Conservation (phyloP, 1,284 basidiomycete species). For the Rhodofomes roseus region DNA sequence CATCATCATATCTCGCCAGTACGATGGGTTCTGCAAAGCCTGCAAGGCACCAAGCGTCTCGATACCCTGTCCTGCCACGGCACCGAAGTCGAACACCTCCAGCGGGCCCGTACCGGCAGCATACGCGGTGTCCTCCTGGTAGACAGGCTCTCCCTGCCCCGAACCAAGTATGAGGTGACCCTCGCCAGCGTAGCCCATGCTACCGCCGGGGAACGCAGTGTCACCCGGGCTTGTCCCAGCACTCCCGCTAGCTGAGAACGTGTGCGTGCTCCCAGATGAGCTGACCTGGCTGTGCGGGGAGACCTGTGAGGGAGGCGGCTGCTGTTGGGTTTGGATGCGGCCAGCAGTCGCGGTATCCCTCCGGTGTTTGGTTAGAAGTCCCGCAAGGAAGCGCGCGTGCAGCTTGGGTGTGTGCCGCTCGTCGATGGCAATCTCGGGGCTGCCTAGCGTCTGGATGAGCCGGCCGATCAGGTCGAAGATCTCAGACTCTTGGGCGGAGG, state of each 20-base stretch:
- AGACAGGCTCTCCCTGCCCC: constrained; percentile 16
- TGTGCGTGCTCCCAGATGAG: not conserved
- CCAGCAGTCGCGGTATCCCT: constrained; percentile 53
- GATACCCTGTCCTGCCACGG: constrained; percentile 10
- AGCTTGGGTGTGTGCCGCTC: constrained; percentile 78
- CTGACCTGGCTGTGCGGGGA: constrained; percentile 13
- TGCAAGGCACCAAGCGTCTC: constrained; percentile 66
- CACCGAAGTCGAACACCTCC: constrained; percentile 21
- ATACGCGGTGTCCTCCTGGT: constrained; percentile 21
- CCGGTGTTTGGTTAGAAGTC: constrained; percentile 62
- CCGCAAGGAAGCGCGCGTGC: constrained; percentile 75
- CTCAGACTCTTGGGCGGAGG: constrained; percentile 58
- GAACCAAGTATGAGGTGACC: not conserved
- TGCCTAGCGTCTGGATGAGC: constrained; percentile 68
- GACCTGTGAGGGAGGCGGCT: constrained; percentile 22
- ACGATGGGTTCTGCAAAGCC: constrained; percentile 63
- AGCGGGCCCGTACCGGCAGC: constrained; percentile 15
- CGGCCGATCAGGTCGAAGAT: constrained; percentile 70
- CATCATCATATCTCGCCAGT: constrained; percentile 80
- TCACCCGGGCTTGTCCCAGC: constrained; percentile 1
- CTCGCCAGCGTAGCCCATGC: not conserved
- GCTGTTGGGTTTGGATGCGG: constrained; percentile 43
- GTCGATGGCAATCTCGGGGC: constrained; percentile 75
- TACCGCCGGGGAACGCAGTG: not conserved
- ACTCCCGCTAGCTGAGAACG: not conserved